phyloP scores from a whole-genome alignment of 495 filamentous ascomycete species.

The Oidiodendron maius region DNA sequence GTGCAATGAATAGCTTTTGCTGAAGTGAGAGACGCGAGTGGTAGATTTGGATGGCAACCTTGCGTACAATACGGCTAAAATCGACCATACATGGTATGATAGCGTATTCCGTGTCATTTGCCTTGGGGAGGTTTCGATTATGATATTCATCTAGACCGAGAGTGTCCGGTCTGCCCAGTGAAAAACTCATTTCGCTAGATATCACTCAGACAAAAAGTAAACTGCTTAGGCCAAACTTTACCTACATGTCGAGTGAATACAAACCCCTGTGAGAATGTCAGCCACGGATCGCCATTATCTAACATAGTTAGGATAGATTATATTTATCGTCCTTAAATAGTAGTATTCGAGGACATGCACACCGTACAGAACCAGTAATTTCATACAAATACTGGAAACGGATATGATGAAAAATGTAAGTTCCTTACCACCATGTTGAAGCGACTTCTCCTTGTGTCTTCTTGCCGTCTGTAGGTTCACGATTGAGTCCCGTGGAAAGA shows the following conservation, averaged over 20 bases:
- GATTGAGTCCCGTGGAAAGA: background rate
- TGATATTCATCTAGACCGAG: background rate
- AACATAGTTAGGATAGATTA: background rate
- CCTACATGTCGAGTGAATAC: background rate
- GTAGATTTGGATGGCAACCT: background rate
- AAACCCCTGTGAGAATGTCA: background rate
- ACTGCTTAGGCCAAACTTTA: background rate
- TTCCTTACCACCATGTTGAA: background rate
- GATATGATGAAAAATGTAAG: no score
- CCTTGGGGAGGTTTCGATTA: background rate
- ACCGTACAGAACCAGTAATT: background rate
- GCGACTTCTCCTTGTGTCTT: background rate
- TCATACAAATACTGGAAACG: no score
- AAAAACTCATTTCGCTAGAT: background rate
- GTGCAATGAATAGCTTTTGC: background rate
- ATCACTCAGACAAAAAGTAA: background rate
- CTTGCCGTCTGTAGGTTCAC: background rate
- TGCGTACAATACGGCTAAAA: background rate
- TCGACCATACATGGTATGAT: background rate
- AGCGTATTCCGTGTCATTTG: background rate
- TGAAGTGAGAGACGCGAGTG: background rate
- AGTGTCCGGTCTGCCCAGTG: background rate
- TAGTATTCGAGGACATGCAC: background rate
- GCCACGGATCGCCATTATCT: background rate
- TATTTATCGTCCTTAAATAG: background rate